These are phyloP conservation scores for Petasospora fabianii DNA, from an alignment of 1,139 yeast genomes.

Conservation along the genomic window DNA sequence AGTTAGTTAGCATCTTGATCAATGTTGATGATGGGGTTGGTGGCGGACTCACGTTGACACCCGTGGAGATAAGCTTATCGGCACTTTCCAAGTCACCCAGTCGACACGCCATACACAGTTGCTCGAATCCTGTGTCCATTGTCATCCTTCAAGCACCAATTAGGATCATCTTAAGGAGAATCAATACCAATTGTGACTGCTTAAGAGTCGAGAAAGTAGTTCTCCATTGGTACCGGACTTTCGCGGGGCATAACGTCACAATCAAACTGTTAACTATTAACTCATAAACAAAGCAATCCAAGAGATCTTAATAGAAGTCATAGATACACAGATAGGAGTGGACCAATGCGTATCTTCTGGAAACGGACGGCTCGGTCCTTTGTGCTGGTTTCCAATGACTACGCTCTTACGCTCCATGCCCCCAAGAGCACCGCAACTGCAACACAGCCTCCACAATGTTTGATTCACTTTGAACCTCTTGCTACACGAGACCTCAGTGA, in stretches of 20 bases:
- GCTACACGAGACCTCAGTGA: constrained; percentile 37
- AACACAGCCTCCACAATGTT: constrained; percentile 27
- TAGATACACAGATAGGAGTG: constrained; percentile 1
- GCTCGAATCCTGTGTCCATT: too few species aligned
- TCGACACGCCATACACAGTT: constrained; percentile 64
- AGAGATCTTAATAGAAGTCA: not conserved
- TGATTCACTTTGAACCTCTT: constrained; percentile 49
- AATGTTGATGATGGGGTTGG: not conserved
- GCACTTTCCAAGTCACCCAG: constrained; percentile 64
- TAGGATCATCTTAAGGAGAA: too few species aligned
- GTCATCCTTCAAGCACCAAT: too few species aligned
- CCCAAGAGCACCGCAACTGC: too few species aligned
- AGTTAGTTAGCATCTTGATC: not conserved
- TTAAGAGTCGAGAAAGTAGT: too few species aligned
- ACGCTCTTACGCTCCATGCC: constrained; percentile 42
- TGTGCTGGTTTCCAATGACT: constrained; percentile 45
- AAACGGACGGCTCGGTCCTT: constrained; percentile 53
- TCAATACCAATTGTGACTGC: too few species aligned
- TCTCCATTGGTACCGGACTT: too few species aligned
- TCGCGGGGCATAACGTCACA: too few species aligned
- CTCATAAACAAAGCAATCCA: too few species aligned
- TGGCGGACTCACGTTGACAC: constrained; percentile 42
- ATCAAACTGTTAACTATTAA: too few species aligned
- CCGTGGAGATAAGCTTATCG: constrained; percentile 52
- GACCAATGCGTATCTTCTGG: constrained; percentile 31